Percentiles rank a stretch among this genome's conserved stretches.
Conservation (phyloP, 2,329 filamentous ascomycete genomes). For the Cercospora nicotianae region DNA sequence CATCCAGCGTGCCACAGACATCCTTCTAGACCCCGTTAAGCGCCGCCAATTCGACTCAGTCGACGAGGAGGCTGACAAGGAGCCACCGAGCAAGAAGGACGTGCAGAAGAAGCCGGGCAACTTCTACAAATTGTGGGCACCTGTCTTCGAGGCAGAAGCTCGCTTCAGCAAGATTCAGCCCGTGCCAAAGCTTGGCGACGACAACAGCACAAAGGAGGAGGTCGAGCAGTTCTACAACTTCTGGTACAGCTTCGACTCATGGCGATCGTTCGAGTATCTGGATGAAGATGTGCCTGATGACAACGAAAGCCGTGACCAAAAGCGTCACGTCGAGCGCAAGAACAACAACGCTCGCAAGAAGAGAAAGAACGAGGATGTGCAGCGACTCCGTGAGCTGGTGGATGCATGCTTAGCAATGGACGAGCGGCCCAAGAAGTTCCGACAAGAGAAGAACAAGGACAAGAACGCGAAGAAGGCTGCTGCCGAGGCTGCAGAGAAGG, state of each 20-base stretch:
- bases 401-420: slow-evolving; percentile 83
- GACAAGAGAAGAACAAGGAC: slow-evolving; percentile 82
- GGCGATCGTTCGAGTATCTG: slow-evolving; percentile 95
- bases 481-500: slow-evolving; percentile 87
- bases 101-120: slow-evolving; percentile 69
- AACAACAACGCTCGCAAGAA: slow-evolving; percentile 97
- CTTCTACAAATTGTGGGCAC: slow-evolving; percentile 93
- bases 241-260: slow-evolving; percentile 99
- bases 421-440: slow-evolving; percentile 97
- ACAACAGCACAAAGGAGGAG: slow-evolving; percentile 80
- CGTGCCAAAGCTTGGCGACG: slow-evolving; percentile 81
- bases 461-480: slow-evolving; percentile 96
- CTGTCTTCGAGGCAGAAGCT: slow-evolving; percentile 85
- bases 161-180: slow-evolving; percentile 92
- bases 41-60: slow-evolving; percentile 96
- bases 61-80: slow-evolving; percentile 88
- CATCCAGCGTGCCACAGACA: slow-evolving; percentile 95
- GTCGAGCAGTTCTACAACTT: slow-evolving; percentile 99
- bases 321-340: slow-evolving; percentile 97
- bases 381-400: slow-evolving; percentile 83
- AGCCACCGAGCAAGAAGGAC: slow-evolving; percentile 91
- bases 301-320: slow-evolving; percentile 98
- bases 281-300: slow-evolving; percentile 99
- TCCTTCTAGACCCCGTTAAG: slow-evolving; percentile 87
- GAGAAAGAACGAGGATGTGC: slow-evolving; percentile 98